These are phyloP conservation scores for Calonectria hongkongensis DNA, from an alignment of 2,329 filamentous ascomycete species.

Conservation along the genomic window DNA sequence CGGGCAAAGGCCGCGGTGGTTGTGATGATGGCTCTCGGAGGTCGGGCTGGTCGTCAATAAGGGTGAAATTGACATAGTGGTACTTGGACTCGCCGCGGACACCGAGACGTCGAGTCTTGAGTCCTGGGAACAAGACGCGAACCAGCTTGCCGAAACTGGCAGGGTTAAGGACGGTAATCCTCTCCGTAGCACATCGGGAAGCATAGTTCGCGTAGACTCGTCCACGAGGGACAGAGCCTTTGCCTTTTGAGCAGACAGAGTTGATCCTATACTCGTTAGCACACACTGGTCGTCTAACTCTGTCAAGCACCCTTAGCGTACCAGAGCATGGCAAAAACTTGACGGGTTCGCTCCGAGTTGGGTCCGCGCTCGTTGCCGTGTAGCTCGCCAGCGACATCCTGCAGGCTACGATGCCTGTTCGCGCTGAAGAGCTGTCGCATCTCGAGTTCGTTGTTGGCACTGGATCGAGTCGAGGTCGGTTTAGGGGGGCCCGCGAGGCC, in stretches of 20 bases:
- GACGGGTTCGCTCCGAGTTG: constrained; percentile 87
- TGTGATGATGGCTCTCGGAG: constrained; percentile 66
- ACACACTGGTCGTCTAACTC: constrained; percentile 18
- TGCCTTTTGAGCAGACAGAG: constrained; percentile 82
- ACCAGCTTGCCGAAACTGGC: constrained; percentile 99
- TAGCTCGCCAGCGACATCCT: constrained; percentile 84
- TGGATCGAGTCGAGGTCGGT: constrained; percentile 77
- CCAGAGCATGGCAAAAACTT: constrained; percentile 94
- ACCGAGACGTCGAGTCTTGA: constrained; percentile 93
- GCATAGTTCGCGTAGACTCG: constrained; percentile 97
- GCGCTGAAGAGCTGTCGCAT: constrained; percentile 84
- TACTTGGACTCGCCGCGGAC: constrained; percentile 99
- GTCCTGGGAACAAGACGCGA: constrained; percentile 94
- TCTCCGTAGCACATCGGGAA: constrained; percentile 91
- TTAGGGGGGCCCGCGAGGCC: constrained; percentile 69
- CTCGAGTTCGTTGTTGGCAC: constrained; percentile 87
- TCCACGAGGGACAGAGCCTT: constrained; percentile 91
- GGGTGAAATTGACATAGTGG: constrained; percentile 86
- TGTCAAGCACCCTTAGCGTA: constrained; percentile 64
- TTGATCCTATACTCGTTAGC: constrained; percentile 76
- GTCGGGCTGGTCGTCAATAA: constrained; percentile 75
- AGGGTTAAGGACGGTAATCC: constrained; percentile 95
- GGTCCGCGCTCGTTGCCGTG: constrained; percentile 87
- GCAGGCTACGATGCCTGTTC: constrained; percentile 80
- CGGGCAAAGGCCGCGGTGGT: constrained; percentile 69